Conservation (phyloP, 2,329 filamentous ascomycete genomes). For the Penicillium paneum region DNA sequence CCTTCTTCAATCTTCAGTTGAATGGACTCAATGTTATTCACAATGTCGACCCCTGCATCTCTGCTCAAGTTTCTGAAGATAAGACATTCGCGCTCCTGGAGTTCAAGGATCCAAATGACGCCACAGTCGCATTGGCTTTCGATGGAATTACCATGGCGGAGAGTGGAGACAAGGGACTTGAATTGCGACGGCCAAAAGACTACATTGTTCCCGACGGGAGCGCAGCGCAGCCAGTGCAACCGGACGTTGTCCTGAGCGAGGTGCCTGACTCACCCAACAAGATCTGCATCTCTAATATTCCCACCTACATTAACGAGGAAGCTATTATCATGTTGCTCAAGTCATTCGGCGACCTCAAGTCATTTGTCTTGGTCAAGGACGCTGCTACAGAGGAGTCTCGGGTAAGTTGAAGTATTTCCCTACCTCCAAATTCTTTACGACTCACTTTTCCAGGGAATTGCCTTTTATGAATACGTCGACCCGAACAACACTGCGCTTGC, state of each 20-base stretch:
- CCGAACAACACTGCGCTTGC: constrained; percentile 72
- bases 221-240: constrained; percentile 70
- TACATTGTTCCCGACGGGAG: constrained; percentile 85
- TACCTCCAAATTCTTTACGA: constrained; percentile 27
- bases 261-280: constrained; percentile 95
- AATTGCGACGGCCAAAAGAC: constrained; percentile 86
- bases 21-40: constrained; percentile 94
- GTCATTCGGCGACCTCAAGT: constrained; percentile 88
- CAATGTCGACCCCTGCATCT: constrained; percentile 76
- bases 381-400: constrained; percentile 78
- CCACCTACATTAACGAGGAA: constrained; percentile 81
- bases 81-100: constrained; percentile 80
- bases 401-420: constrained; percentile 53
- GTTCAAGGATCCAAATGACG: constrained; percentile 81
- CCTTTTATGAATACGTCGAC: constrained; percentile 92
- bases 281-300: constrained; percentile 87
- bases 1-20: constrained; percentile 94
- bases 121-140: constrained; percentile 84
- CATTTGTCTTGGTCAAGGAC: constrained; percentile 88
- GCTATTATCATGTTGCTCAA: constrained; percentile 87
- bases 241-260: constrained; percentile 71
- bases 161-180: constrained; percentile 60
- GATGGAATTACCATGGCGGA: constrained; percentile 87
- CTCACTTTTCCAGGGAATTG: constrained; percentile 66
- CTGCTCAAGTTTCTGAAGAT: constrained; percentile 77